A percentile compares a stretch with the other conserved stretches of the same genome.
Conservation (phyloP, 345 rosid genomes). For the Salix suchowensis region DNA sequence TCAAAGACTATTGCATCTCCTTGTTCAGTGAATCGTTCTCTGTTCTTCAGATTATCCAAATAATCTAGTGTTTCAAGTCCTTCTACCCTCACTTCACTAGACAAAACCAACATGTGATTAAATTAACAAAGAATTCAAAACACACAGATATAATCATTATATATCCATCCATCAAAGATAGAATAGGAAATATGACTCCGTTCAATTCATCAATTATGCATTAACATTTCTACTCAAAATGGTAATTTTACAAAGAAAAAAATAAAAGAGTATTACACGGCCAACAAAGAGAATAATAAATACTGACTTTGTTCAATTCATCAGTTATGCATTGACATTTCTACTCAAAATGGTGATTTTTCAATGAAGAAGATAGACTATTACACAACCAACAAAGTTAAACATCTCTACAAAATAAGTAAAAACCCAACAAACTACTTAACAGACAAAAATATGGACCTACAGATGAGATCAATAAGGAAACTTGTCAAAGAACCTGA, state of each 20-base stretch:
- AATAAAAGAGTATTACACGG: too few species aligned
- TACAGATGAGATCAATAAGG: neutral
- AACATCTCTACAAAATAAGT: neutral
- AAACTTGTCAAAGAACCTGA: slow-evolving; percentile 19
- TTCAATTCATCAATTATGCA: neutral
- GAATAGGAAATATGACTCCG: neutral
- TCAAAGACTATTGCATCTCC: slow-evolving; percentile 65
- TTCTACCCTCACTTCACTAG: slow-evolving; percentile 67
- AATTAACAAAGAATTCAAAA: neutral
- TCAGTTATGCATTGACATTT: neutral
- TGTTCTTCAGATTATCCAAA: slow-evolving; percentile 45
- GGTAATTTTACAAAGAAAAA: neutral
- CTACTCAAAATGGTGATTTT: neutral
- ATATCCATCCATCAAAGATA: neutral
- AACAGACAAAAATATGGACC: neutral
- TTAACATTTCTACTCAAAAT: neutral
- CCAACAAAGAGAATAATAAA: neutral
- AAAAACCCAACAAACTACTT: neutral
- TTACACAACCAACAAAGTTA: neutral
- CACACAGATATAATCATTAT: neutral
- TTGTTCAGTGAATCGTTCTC: slow-evolving; percentile 59
- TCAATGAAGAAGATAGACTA: too few species aligned
- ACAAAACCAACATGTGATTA: slow-evolving; percentile 13
- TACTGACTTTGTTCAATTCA: neutral
- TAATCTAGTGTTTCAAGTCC: slow-evolving; percentile 62